Evolutionary conservation across 1,284 basidiomycete genomes (phyloP).

Genomic region (Mycosarcoma maydis): DNA sequence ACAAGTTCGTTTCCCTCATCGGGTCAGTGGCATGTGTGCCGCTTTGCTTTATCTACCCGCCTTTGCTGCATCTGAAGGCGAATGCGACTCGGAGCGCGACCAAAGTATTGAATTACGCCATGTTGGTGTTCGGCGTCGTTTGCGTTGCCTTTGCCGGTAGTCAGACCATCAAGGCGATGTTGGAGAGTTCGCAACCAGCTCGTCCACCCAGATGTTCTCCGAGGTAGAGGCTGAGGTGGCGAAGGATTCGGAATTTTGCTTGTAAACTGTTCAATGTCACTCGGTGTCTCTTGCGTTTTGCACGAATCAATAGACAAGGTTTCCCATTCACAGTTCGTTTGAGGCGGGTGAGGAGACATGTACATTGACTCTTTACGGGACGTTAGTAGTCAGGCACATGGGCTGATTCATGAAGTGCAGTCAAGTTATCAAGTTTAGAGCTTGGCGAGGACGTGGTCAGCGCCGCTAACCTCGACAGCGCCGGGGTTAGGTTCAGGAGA

Average conservation of each 20-base stretch:
- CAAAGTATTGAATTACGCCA: conserved; percentile 78
- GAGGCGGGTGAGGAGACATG: no score
- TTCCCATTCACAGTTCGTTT: no score
- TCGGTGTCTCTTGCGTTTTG: no score
- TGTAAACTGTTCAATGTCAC: neutral
- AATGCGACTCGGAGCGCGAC: conserved; percentile 76
- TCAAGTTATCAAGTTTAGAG: conserved; percentile 68
- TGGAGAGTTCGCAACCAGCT: conserved; percentile 22
- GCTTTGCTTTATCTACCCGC: conserved; percentile 89
- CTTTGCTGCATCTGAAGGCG: conserved; percentile 90
- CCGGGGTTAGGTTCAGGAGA: conserved; percentile 57
- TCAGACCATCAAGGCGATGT: conserved; percentile 72
- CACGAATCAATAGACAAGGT: no score
- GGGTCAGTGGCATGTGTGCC: conserved; percentile 95
- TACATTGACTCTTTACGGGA: no score
- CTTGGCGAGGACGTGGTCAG: conserved; percentile 74
- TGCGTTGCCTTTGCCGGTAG: conserved; percentile 85
- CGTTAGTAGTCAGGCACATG: no score
- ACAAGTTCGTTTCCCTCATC: conserved; percentile 95
- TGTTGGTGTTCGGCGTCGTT: conserved; percentile 83
- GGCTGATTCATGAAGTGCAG: no score
- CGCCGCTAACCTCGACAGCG: conserved; percentile 75
- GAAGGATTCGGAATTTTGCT: neutral
- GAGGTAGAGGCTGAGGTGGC: neutral
- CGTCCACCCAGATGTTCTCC: conserved; percentile 33